These are phyloP conservation scores for Lactarius vividus DNA, from an alignment of 768 basidiomycete species.

Conservation along the genomic window DNA sequence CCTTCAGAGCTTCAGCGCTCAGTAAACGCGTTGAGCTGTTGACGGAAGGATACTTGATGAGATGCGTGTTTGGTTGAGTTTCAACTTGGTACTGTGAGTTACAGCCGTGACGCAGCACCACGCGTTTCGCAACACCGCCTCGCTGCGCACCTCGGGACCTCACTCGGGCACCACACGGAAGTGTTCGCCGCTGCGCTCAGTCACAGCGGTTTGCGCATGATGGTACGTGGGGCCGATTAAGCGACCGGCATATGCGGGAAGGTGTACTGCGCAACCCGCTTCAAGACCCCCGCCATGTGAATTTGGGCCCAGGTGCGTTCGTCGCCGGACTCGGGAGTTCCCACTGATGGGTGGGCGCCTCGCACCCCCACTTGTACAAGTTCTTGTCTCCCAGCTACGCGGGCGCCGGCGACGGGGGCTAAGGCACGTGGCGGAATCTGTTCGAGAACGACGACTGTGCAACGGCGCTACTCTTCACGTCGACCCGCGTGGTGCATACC, in stretches of 20 bases:
- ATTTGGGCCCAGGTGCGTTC: conserved; percentile 71
- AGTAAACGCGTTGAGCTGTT: too few species aligned
- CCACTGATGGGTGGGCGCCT: too few species aligned
- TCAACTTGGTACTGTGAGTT: too few species aligned
- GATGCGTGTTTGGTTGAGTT: too few species aligned
- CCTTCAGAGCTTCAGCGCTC: not conserved
- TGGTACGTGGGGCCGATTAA: conserved; percentile 57
- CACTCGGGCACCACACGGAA: too few species aligned
- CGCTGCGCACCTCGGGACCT: too few species aligned
- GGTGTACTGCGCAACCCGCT: conserved; percentile 50
- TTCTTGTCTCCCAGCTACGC: conserved; percentile 77
- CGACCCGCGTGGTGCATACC: conserved; percentile 51
- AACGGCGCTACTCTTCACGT: conserved; percentile 60
- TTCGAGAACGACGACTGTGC: conserved; percentile 95
- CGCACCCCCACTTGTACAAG: not conserved
- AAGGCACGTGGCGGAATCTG: conserved; percentile 85
- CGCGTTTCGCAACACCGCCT: too few species aligned
- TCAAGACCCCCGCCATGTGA: conserved; percentile 38
- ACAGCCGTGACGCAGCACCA: too few species aligned
- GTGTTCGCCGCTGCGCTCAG: too few species aligned
- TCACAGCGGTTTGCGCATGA: conserved; percentile 40
- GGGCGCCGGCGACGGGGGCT: conserved; percentile 42
- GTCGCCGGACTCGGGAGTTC: conserved; percentile 84
- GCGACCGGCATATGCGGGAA: conserved; percentile 40
- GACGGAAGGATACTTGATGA: too few species aligned